Conservation (phyloP, 306 rosid genomes). For the Cajanus cajan region DNA sequence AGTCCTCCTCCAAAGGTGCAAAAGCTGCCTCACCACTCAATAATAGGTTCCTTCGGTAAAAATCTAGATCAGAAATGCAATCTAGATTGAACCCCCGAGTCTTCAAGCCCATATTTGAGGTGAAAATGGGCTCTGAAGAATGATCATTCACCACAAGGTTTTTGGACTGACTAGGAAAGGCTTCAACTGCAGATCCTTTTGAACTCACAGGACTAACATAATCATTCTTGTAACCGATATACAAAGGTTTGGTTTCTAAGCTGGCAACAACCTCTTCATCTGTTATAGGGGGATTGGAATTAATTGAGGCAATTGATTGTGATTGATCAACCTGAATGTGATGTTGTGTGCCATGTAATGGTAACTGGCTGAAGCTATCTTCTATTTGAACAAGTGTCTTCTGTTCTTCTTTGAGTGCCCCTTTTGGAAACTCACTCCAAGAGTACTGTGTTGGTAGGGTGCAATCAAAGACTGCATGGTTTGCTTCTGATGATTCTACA, state of each 20-base stretch:
- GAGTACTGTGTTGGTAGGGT: conserved; percentile 37
- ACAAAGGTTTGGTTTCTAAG: conserved; percentile 39
- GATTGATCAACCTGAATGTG: conserved; percentile 45
- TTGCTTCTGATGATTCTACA: conserved; percentile 50
- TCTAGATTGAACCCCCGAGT: conserved; percentile 39
- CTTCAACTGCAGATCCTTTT: conserved; percentile 31
- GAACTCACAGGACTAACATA: conserved; percentile 34
- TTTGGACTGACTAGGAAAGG: conserved; percentile 43
- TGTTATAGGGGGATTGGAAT: conserved; percentile 36
- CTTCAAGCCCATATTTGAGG: conserved; percentile 41
- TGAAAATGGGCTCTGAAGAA: conserved; percentile 43
- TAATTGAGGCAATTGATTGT: conserved; percentile 43
- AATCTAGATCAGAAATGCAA: conserved; percentile 48
- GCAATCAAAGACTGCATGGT: conserved; percentile 42
- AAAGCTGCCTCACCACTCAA: conserved; percentile 43
- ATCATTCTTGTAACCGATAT: conserved; percentile 37
- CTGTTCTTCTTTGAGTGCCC: conserved; percentile 40
- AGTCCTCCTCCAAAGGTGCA: conserved; percentile 51
- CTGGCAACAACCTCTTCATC: conserved; percentile 42
- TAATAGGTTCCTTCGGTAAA: conserved; percentile 34
- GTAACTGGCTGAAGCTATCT: conserved; percentile 54
- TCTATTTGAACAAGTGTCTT: conserved; percentile 44
- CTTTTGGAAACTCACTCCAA: conserved; percentile 45
- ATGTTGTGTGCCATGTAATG: conserved; percentile 33
- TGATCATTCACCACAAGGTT: conserved; percentile 41